Conservation (phyloP, 2,329 filamentous ascomycete species). For the Capronia coronata region DNA sequence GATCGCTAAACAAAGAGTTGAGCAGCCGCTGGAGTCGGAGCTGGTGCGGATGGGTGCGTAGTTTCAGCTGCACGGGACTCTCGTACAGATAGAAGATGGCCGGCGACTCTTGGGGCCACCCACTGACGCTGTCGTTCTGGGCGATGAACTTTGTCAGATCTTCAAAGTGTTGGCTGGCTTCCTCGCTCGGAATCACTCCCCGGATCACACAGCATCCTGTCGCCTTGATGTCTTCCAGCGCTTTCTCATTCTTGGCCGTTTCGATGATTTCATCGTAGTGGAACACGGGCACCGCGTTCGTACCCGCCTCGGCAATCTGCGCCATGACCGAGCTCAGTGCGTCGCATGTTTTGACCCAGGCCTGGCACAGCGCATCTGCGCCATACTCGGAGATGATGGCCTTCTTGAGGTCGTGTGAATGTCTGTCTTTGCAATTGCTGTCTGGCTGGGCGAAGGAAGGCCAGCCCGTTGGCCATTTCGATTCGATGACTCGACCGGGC, state of each 20-base stretch:
- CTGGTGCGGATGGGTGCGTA: constrained; percentile 37
- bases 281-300: constrained; percentile 33
- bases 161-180: neutral
- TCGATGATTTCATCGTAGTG: constrained; percentile 30
- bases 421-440: constrained; percentile 12
- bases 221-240: constrained; percentile 17
- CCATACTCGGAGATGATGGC: constrained; percentile 37
- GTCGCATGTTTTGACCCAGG: constrained; percentile 40
- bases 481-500: constrained; percentile 15
- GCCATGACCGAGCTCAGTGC: constrained; percentile 34
- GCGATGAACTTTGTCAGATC: neutral
- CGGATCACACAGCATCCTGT: constrained; percentile 17
- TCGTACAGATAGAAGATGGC: constrained; percentile 38
- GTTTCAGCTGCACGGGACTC: constrained; percentile 36
- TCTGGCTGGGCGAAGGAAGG: constrained; percentile 24
- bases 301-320: constrained; percentile 34
- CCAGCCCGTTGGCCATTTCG: constrained; percentile 29
- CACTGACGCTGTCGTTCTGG: neutral
- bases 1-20: constrained; percentile 38
- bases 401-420: constrained; percentile 30
- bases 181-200: constrained; percentile 9
- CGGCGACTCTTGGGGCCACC: constrained; percentile 36
- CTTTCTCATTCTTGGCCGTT: constrained; percentile 28
- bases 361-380: constrained; percentile 32
- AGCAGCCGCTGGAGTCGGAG: constrained; percentile 35